Percentiles rank a stretch among this genome's conserved stretches.
Evolutionary conservation across 306 rosid genomes (phyloP).

Genomic region (Fragaria ananassa): DNA sequence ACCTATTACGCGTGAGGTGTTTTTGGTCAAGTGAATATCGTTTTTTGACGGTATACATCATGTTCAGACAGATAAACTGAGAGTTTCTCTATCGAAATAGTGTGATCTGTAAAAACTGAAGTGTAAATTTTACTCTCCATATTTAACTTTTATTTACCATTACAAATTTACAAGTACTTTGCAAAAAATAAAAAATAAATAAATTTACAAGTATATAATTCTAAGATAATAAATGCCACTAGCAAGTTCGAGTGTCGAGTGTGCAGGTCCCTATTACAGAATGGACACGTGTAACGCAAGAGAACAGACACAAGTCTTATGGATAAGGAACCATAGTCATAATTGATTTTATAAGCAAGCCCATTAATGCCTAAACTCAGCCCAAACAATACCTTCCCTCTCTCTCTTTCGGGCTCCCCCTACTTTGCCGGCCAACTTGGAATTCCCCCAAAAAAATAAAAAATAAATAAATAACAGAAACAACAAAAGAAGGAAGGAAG

Average conservation of each 20-base stretch:
- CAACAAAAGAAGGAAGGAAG: not conserved
- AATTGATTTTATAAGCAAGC: not conserved
- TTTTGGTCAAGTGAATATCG: no score
- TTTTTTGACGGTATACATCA: no score
- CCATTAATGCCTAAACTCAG: not conserved
- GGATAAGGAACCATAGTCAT: not conserved
- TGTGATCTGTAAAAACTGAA: no score
- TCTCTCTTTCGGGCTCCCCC: not conserved
- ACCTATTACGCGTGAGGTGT: no score
- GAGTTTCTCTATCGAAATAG: no score
- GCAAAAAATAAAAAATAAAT: no score
- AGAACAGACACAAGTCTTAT: not conserved
- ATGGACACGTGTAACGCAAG: not conserved
- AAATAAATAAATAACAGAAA: not conserved
- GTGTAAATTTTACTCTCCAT: no score
- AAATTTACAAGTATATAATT: no score
- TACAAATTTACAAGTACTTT: no score
- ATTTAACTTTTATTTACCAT: no score
- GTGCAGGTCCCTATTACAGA: not conserved
- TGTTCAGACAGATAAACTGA: no score
- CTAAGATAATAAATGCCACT: not conserved
- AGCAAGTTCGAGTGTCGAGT: not conserved
- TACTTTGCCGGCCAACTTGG: conserved; percentile 17
- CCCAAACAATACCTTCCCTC: not conserved
- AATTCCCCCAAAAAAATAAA: not conserved